Evolutionary conservation across 2,329 filamentous ascomycete genomes (phyloP), one percentile per base, ranked within the genome.

Genomic region (Elsinoe arachidis): DNA sequence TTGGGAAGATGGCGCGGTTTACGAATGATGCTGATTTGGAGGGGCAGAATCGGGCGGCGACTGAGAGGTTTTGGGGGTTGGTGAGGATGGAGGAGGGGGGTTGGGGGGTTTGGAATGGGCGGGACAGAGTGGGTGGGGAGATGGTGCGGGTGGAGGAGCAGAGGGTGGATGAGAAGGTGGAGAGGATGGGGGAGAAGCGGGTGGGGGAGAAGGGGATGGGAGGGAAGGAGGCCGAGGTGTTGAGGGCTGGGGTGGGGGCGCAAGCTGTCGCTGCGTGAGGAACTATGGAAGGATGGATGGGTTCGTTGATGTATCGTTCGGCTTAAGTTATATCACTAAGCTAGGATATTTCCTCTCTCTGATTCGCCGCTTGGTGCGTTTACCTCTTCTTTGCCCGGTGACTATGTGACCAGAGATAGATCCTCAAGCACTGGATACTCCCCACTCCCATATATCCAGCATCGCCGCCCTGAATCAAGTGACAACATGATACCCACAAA

Each of bases 1-100:
- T 68, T 46, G 65, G 58, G n/a, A 62, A 65, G 17, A 63, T 62
- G 14, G 67, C 65, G 19, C 63, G 62, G 12, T 68, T 68, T 30
- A 67, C 67, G 21, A 68, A 68, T 47, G 65, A 66, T 49, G 63
- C 61, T n/a, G 67, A 69, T 60, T 41, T 67, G 34, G 58, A 57
- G 53, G 63, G 60, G 60, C 66, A 69, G 62, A 68, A 68, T 52
- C 61, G 65, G 19, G 62, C 64, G 58, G 67, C 67, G 3, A 59
- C 67, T 57, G 47, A 59, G 49, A 23, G 65, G 39, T 67, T 66
- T 44, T 58, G 62, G 58, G 58, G 58, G 37, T 49, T 53, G 30
- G 38, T 60, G 52, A 52, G 54, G 23, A 52, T 60, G 56, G 54
- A 58, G 39, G 41, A 17, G 23, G 53, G 53, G 17, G 53, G 37